A percentile compares a stretch with the other conserved stretches of the same genome.
Conservation (phyloP, 768 basidiomycete genomes). For the Boletus pseudo-olivaceus region DNA sequence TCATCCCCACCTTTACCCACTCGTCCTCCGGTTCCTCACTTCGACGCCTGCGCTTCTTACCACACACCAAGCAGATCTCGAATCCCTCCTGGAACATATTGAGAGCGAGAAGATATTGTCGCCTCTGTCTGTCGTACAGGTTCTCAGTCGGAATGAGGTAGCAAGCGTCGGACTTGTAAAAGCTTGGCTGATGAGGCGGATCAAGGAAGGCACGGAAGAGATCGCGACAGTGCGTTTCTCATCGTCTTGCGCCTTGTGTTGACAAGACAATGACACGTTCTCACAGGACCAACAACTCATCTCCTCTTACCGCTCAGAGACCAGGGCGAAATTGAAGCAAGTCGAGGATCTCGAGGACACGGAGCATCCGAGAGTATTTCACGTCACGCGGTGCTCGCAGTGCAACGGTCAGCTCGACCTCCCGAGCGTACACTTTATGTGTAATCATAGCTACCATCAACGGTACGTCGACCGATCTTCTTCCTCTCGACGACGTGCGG, state of each 20-base stretch:
- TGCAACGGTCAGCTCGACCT: slow-evolving; percentile 90
- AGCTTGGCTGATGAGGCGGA: slow-evolving; percentile 81
- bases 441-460: slow-evolving; percentile 95
- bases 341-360: slow-evolving; percentile 78
- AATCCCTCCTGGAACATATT: slow-evolving; percentile 67
- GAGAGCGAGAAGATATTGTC: slow-evolving; percentile 82
- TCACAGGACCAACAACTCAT: slow-evolving; percentile 81
- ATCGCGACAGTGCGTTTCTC: slow-evolving; percentile 67
- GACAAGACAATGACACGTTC: not conserved
- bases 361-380: slow-evolving; percentile 82
- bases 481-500: not conserved
- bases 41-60: slow-evolving; percentile 70
- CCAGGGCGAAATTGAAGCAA: slow-evolving; percentile 72
- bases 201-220: slow-evolving; percentile 68
- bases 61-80: slow-evolving; percentile 69
- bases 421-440: slow-evolving; percentile 97
- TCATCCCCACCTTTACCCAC: slow-evolving; percentile 76
- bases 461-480: slow-evolving; percentile 37
- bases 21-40: slow-evolving; percentile 88
- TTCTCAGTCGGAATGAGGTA: slow-evolving; percentile 83
- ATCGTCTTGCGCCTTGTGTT: not conserved
- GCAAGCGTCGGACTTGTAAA: slow-evolving; percentile 91
- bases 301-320: slow-evolving; percentile 85
- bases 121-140: slow-evolving; percentile 85
- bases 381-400: slow-evolving; percentile 88